Base-by-base conservation (phyloP, 192 early-diverging fungal genomes). In the Dissophora ornata region DNA sequence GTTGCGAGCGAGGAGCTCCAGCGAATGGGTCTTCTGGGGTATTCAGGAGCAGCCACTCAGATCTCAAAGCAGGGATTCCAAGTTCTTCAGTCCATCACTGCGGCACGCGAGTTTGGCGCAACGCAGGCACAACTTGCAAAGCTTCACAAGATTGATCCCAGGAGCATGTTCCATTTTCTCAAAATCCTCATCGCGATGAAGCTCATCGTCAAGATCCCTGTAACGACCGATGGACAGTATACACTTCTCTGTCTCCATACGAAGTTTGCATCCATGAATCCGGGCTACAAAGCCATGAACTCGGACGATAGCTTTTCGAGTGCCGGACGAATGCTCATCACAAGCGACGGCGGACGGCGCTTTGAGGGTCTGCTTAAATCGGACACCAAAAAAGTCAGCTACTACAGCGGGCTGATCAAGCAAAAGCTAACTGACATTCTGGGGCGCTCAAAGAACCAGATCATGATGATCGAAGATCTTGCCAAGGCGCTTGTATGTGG, bases 151-250 rank as follows among this genome's bases (percentile, higher is more conserved):
- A 69, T 89, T 19, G 89, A 91, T 63, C 88, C 90, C 21, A 67
- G 86, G 45, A 85, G 81, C 29, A 79, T 87, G 26, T 91, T 86
- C 57, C 87, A 91, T 66, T 85, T 84, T 55, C 41, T 91, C 46
- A 91, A 90, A 47, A 67, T 79, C 3, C 78, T 91, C 22, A 36
- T 70, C 16, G 58, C 59, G 5, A 59, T 58, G 52, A 83, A 82
- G 18, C 68, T 87, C 16, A 81, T 91, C 34, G 84, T 90, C 45
- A 91, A 91, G 62, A 79, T 87, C 29, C 87, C 89, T n/a, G 82
- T 90, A 36, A 84, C 86, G 15, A 80, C 79, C 8, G 84, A 80
- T 22, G 86, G 89, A 9, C 59, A 80, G 32, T 82, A 81, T 42
- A 89, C 90, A 10, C 82, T 89, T 34, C 67, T 89, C 1, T 89